Percentiles rank a stretch among this genome's conserved stretches.
These are phyloP conservation scores for Cronartium quercuum DNA, from an alignment of 1,284 basidiomycete genomes.

Conservation along the genomic window DNA sequence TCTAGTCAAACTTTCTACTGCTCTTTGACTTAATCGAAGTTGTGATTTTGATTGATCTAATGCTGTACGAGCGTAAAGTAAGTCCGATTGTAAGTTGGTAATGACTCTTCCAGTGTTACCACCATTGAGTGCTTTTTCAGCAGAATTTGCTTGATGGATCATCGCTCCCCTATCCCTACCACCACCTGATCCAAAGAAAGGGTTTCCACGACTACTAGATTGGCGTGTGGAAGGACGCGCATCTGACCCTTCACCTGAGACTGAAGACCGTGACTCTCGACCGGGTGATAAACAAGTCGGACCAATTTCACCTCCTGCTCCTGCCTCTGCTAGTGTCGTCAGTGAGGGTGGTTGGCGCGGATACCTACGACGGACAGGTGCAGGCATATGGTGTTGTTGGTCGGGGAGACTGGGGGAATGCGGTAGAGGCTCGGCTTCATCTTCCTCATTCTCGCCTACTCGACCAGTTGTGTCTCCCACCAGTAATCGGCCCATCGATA, in stretches of 20 bases:
- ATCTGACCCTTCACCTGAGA: slow-evolving; percentile 4
- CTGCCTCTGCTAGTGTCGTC: neutral
- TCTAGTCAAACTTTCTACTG: slow-evolving; percentile 64
- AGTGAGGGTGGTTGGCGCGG: neutral
- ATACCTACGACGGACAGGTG: neutral
- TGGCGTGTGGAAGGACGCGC: neutral
- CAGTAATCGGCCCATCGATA: slow-evolving; percentile 24
- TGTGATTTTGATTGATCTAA: slow-evolving; percentile 75
- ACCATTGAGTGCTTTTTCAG: slow-evolving; percentile 57
- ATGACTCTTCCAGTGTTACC: slow-evolving; percentile 66
- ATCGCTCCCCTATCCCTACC: slow-evolving; percentile 36
- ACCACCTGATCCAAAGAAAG: slow-evolving; percentile 35
- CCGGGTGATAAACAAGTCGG: neutral
- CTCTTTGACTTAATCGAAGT: slow-evolving; percentile 66
- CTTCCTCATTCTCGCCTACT: neutral
- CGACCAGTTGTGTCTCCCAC: slow-evolving; percentile 7
- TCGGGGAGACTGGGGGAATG: neutral
- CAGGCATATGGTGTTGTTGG: neutral
- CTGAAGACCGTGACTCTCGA: neutral
- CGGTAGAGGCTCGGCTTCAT: neutral
- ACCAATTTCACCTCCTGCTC: neutral
- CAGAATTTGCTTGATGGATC: slow-evolving; percentile 13
- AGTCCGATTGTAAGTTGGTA: slow-evolving; percentile 71
- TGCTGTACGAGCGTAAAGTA: slow-evolving; percentile 68
- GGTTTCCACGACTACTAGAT: slow-evolving; percentile 6